phyloP scores from a whole-genome alignment of 73 alveolate species.

The Vitrella brassicaformis region DNA sequence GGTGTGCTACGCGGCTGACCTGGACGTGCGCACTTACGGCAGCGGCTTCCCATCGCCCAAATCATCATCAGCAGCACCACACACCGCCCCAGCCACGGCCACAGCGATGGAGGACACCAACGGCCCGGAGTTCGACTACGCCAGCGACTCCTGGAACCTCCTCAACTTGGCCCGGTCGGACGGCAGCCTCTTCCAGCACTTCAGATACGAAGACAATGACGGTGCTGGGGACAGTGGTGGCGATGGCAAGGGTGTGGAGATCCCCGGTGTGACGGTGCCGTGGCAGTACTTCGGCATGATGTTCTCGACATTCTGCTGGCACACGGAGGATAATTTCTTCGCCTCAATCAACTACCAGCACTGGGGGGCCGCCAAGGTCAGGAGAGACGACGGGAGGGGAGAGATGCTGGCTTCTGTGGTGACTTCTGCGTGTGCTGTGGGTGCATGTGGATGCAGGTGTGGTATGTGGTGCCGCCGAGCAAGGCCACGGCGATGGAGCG shows the following conservation, averaged over 20 bases:
- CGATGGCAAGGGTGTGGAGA: too few relatives aligned
- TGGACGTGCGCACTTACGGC: slow-evolving; percentile 39
- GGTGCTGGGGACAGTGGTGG: too few relatives aligned
- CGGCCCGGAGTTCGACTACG: too few relatives aligned
- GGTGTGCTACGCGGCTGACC: slow-evolving; percentile 76
- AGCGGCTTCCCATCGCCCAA: slow-evolving; percentile 51
- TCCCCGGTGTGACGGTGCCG: slow-evolving; percentile 60
- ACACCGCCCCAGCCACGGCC: too few relatives aligned
- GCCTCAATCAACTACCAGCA: slow-evolving; percentile 59
- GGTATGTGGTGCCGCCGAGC: too few relatives aligned
- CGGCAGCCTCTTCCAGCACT: slow-evolving; percentile 39
- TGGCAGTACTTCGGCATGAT: slow-evolving; percentile 66
- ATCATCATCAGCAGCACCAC: slow-evolving; percentile 9
- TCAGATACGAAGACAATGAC: slow-evolving; percentile 19
- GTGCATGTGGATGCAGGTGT: too few relatives aligned
- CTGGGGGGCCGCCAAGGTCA: slow-evolving; percentile 57
- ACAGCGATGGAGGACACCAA: too few relatives aligned
- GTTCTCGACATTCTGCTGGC: slow-evolving; percentile 72
- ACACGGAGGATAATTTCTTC: slow-evolving; percentile 54
- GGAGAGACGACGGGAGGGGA: too few relatives aligned
- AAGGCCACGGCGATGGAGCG: too few relatives aligned
- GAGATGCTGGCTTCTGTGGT: too few relatives aligned
- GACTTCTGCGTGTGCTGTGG: too few relatives aligned
- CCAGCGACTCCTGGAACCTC: slow-evolving; percentile 51
- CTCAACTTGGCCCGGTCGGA: slow-evolving; percentile 29